Evolutionary conservation across 192 early-diverging fungal species (phyloP).

Genomic region (Dissophora ornata): DNA sequence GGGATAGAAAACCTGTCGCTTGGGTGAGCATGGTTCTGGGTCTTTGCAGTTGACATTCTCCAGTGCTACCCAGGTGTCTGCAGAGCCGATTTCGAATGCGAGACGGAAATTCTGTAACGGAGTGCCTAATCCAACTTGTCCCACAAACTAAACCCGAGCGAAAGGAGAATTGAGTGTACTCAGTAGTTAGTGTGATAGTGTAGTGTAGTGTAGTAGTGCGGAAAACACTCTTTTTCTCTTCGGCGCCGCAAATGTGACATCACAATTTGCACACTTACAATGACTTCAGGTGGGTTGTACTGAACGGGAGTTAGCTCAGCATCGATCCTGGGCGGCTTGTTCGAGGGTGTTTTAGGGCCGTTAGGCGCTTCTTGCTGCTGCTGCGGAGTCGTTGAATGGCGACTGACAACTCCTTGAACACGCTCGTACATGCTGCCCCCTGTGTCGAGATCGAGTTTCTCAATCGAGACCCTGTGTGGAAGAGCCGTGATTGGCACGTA

Average conservation of each 20-base stretch:
- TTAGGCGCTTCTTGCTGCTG: too few species aligned
- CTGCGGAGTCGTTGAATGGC: too few species aligned
- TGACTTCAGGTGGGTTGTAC: constrained; percentile 1
- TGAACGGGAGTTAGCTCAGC: constrained; percentile 5
- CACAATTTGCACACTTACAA: constrained; percentile 2
- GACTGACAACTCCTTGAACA: too few species aligned
- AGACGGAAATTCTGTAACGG: constrained; percentile 70
- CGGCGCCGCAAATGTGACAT: not conserved
- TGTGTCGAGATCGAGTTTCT: too few species aligned
- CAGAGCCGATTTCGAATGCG: constrained; percentile 66
- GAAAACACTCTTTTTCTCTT: too few species aligned
- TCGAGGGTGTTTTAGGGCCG: too few species aligned
- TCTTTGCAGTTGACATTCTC: constrained; percentile 7
- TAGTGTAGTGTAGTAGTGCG: too few species aligned
- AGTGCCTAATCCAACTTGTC: constrained; percentile 69
- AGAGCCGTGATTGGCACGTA: too few species aligned
- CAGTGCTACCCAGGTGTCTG: constrained; percentile 68
- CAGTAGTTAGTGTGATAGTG: not conserved
- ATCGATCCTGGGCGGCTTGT: not conserved
- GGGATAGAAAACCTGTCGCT: constrained; percentile 16
- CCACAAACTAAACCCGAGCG: constrained; percentile 53
- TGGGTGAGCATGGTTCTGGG: constrained; percentile 12
- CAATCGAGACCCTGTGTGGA: too few species aligned
- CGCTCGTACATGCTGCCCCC: too few species aligned
- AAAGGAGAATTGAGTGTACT: not conserved